These are phyloP conservation scores for Taphrina confusa DNA, from an alignment of 1,139 yeast species.

Conservation along the genomic window DNA sequence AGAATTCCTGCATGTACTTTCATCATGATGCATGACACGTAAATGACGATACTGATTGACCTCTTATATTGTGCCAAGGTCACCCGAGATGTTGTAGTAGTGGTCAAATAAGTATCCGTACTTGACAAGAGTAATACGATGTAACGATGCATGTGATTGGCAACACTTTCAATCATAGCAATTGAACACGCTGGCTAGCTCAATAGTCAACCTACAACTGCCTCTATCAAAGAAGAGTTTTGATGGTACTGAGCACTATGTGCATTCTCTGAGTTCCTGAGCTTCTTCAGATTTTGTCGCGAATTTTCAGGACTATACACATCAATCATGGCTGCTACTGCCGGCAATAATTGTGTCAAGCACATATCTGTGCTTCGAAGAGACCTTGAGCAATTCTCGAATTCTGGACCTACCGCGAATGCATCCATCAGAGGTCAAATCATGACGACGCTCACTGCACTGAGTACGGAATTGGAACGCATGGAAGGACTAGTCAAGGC, in stretches of 20 bases:
- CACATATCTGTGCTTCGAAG: constrained; percentile 19
- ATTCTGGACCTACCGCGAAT: constrained; percentile 1
- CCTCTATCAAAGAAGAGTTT: no score
- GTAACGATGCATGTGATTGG: background rate
- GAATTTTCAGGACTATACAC: no score
- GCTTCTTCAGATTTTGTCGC: no score
- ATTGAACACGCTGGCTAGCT: background rate
- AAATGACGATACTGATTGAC: no score
- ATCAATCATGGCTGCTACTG: constrained; percentile 30
- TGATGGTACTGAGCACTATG: no score
- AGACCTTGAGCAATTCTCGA: constrained; percentile 18
- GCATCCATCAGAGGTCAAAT: constrained; percentile 19
- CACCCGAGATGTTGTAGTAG: no score
- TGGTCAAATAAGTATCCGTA: background rate
- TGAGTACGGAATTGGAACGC: constrained; percentile 7
- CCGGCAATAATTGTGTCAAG: constrained; percentile 31
- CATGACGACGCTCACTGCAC: constrained; percentile 12
- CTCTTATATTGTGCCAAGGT: no score
- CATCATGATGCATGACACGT: no score
- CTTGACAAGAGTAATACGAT: background rate
- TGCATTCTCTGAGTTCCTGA: no score
- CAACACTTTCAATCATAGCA: background rate
- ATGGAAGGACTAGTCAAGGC: constrained; percentile 15
- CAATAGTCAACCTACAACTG: no score
- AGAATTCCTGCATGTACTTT: no score